Base-by-base conservation (phyloP, 352 stramenopile species). In the Pythium diclinum region DNA sequence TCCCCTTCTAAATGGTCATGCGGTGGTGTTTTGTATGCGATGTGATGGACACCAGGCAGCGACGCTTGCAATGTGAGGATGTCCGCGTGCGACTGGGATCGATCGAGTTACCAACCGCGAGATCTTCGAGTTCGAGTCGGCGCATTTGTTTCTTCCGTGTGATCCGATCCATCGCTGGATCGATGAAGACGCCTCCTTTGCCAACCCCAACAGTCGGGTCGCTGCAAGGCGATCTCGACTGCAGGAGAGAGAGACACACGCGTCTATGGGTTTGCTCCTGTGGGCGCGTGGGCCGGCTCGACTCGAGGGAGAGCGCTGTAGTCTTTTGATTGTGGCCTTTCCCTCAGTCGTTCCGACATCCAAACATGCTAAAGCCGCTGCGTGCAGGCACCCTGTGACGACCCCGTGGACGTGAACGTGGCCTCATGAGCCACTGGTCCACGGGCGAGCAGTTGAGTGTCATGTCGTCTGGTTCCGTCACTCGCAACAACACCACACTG, bases 351-450 rank as follows among this genome's bases (percentile, higher is more conserved):
- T 36, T 56, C 28, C 23, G 28, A 21, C 56, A 46, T 70, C 63
- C 64, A 94, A 94, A 94, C 85, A 94, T 94, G 85, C 85, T 85
- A 92, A 92, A 94, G 85, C 87, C 85, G 85, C 85, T 94, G 85
- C 75, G 85, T 94, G 85, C 85, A 94, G 85, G 75, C 85, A 87
- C 79, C 81, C 77, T 85, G 77, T 65, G 47, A 73, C 67, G 71
- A 71, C 67, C 62, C 59, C 65, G 53, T 21, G 23, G 19, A 53
- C 21, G 46, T 53, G 0, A 49, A 49, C 21, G 42, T 49, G 42
- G 42, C 9, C 42, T 21, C 11, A 21, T 9, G 16, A 19, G 16
- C 42, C 42, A 49, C 42, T 49, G 42, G 42, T 49, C 13, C 42
- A 49, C 55, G 66, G 56, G 59, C 57, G 61, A 72, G 61, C 61